phyloP scores from a whole-genome alignment of 257 asterid species.

The Craterostigma plantagineum region DNA sequence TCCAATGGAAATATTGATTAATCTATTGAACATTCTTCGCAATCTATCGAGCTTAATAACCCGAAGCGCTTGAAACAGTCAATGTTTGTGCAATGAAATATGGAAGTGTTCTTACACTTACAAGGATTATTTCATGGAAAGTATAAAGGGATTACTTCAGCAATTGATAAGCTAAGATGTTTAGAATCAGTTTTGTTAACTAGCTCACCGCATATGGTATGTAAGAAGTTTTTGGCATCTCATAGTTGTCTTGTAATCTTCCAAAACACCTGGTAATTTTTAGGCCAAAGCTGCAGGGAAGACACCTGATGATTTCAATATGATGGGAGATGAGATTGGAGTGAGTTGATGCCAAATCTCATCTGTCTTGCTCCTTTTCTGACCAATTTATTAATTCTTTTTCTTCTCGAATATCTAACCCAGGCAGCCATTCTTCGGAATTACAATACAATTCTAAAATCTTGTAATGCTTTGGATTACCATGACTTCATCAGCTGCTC shows the following conservation, averaged over 20 bases:
- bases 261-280: conserved; percentile 8
- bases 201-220: background rate
- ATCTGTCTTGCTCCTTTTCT: conserved; percentile 6
- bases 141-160: background rate
- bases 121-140: background rate
- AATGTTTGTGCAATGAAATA: too few species aligned
- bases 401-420: conserved; percentile 13
- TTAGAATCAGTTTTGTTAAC: too few species aligned
- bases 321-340: conserved; percentile 50
- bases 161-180: too few species aligned
- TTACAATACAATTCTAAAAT: conserved; percentile 53
- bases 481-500: conserved; percentile 82
- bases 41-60: too few species aligned
- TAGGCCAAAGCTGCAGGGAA: conserved; percentile 93
- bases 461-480: conserved; percentile 93
- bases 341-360: conserved; percentile 27
- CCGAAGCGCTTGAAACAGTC: too few species aligned
- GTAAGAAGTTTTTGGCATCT: conserved; percentile 4
- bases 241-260: conserved; percentile 10
- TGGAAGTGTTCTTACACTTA: conserved; percentile 4
- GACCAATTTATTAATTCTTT: conserved; percentile 12
- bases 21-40: too few species aligned
- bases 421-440: conserved; percentile 76
- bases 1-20: too few species aligned
- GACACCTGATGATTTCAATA: conserved; percentile 49